phyloP scores from a whole-genome alignment of 768 basidiomycete genomes.

The Mycena venus region DNA sequence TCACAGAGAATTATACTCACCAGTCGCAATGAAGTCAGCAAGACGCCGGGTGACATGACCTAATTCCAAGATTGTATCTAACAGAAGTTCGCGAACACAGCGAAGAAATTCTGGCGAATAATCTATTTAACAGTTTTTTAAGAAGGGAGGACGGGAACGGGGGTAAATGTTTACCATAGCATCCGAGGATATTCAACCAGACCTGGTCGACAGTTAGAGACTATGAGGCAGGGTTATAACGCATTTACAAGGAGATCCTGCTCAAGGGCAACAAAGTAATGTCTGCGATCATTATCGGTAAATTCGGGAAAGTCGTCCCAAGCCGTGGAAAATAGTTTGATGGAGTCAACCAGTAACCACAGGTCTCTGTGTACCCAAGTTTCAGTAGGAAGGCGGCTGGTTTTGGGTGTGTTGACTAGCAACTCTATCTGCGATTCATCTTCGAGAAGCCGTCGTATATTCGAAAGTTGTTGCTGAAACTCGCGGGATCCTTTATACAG shows the following conservation, averaged over 20 bases:
- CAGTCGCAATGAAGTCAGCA: slow-evolving; percentile 19
- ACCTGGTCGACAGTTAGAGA: slow-evolving; percentile 1
- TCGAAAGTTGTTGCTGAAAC: slow-evolving; percentile 17
- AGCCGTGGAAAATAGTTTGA: slow-evolving; percentile 7
- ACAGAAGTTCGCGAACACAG: slow-evolving; percentile 25
- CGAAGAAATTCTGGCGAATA: slow-evolving; percentile 20
- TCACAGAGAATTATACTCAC: not conserved
- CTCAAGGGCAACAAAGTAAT: slow-evolving; percentile 19
- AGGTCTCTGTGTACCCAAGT: slow-evolving; percentile 24
- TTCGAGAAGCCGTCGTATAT: slow-evolving; percentile 15
- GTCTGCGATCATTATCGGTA: slow-evolving; percentile 13
- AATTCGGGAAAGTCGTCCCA: slow-evolving; percentile 28
- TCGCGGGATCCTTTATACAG: slow-evolving; percentile 26
- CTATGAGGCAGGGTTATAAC: not conserved
- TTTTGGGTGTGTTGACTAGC: slow-evolving; percentile 7
- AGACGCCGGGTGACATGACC: slow-evolving; percentile 8
- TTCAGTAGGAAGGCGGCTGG: not conserved
- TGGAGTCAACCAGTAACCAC: slow-evolving; percentile 1
- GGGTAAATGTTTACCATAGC: slow-evolving; percentile 4
- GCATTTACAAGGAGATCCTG: slow-evolving; percentile 24
- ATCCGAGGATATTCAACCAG: slow-evolving; percentile 26
- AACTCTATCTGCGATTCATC: slow-evolving; percentile 19
- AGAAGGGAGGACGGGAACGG: not conserved
- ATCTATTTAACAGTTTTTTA: not conserved
- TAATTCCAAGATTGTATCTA: slow-evolving; percentile 15